Percentiles rank a stretch among this genome's conserved stretches.
Evolutionary conservation across 768 basidiomycete species (phyloP).

Genomic region (Gymnopilus junonius): DNA sequence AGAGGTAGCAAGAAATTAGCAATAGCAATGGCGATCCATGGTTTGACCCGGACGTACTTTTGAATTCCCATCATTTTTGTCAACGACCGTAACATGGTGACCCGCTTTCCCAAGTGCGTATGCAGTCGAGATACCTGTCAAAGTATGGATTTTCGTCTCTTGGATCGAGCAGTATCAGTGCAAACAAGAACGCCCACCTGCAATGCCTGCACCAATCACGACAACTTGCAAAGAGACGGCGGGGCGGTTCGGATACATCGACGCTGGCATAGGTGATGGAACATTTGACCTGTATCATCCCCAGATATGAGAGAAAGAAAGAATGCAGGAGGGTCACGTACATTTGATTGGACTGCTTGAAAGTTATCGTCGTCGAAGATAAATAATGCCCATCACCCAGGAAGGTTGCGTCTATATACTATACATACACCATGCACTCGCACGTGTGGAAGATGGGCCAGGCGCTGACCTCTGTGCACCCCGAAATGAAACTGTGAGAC

Average conservation of each 20-base stretch:
- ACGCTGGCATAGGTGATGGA: not conserved
- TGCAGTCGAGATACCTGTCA: constrained; percentile 56
- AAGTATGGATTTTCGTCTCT: not conserved
- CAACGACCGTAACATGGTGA: constrained; percentile 63
- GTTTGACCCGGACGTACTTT: constrained; percentile 30
- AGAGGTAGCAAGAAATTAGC: no score
- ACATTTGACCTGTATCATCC: not conserved
- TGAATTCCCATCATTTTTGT: constrained; percentile 48
- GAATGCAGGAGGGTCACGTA: no score
- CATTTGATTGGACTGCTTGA: not conserved
- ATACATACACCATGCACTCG: not conserved
- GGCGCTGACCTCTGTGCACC: not conserved
- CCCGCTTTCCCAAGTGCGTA: constrained; percentile 59
- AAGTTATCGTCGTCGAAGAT: not conserved
- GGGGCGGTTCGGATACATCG: not conserved
- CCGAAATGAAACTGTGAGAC: constrained; percentile 2
- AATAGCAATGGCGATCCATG: not conserved
- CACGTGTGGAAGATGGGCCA: not conserved
- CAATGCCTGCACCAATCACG: constrained; percentile 53
- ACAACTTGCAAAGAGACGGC: constrained; percentile 36
- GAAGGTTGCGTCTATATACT: not conserved
- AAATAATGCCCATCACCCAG: not conserved
- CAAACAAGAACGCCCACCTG: constrained; percentile 27
- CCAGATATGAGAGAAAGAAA: not conserved
- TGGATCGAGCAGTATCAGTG: not conserved